phyloP scores from a whole-genome alignment of 2,329 filamentous ascomycete species.

The Macrophomina tecta region DNA sequence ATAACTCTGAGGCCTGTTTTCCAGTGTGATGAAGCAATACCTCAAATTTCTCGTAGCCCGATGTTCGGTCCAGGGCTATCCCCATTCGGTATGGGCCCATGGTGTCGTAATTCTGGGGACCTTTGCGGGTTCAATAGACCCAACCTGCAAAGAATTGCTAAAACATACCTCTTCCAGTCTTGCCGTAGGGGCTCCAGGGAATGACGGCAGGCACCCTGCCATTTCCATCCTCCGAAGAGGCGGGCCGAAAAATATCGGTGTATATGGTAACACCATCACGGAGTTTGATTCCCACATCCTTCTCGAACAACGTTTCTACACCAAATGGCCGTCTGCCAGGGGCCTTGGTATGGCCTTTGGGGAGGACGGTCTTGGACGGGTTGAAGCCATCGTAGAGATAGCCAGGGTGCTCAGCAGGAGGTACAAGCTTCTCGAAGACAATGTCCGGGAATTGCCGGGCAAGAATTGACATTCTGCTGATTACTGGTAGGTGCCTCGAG shows the following conservation, averaged over 20 bases:
- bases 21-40: not conserved
- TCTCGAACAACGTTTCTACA: constrained; percentile 51
- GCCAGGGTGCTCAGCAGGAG: constrained; percentile 3
- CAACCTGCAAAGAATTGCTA: too few species aligned
- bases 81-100: constrained; percentile 24
- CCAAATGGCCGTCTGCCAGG: constrained; percentile 36
- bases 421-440: not conserved
- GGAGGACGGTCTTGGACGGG: constrained; percentile 1
- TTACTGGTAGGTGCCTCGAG: not conserved
- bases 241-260: constrained; percentile 54
- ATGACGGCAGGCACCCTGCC: constrained; percentile 51
- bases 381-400: constrained; percentile 25
- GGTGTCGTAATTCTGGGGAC: not conserved
- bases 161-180: constrained; percentile 33
- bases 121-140: not conserved
- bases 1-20: too few species aligned
- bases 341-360: constrained; percentile 3
- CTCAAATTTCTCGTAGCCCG: constrained; percentile 53
- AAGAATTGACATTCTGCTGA: not conserved
- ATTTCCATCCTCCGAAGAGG: constrained; percentile 33
- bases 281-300: constrained; percentile 52
- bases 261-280: constrained; percentile 52
- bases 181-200: constrained; percentile 55
- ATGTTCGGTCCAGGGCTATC: constrained; percentile 39
- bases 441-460: constrained; percentile 18